Conservation (phyloP, 2,329 filamentous ascomycete species). For the Chaetomium strumarium region DNA sequence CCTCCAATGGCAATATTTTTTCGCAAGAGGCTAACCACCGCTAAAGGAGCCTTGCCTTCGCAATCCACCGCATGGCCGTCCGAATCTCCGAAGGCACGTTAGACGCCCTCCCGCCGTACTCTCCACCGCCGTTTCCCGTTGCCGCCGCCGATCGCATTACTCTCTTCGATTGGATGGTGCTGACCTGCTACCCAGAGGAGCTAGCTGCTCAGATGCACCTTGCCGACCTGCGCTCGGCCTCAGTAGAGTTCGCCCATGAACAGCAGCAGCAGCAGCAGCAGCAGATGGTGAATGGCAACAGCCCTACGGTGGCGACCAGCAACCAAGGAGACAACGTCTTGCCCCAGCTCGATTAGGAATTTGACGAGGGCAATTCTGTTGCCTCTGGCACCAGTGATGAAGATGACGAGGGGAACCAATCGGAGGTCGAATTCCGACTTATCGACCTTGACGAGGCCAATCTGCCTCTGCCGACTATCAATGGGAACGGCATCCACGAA, state of each 20-base stretch:
- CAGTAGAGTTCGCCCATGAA: neutral
- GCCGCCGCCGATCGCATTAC: constrained; percentile 26
- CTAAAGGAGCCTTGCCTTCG: constrained; percentile 23
- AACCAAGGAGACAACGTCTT: neutral
- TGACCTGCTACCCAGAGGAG: constrained; percentile 27
- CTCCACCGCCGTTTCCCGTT: constrained; percentile 27
- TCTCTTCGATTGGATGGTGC: constrained; percentile 32
- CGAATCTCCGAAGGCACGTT: constrained; percentile 21
- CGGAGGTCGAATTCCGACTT: neutral
- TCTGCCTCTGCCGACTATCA: neutral
- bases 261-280: neutral
- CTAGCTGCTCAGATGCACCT: constrained; percentile 17
- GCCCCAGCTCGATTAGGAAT: constrained; percentile 15
- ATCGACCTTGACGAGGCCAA: neutral
- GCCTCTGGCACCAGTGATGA: neutral
- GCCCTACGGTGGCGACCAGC: neutral
- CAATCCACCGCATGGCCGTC: constrained; percentile 21
- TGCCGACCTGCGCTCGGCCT: constrained; percentile 1
- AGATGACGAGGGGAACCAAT: neutral
- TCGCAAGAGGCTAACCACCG: neutral
- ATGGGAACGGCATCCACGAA: neutral
- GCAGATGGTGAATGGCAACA: neutral
- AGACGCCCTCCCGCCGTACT: constrained; percentile 23
- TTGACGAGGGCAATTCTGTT: neutral
- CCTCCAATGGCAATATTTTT: neutral